Percentiles rank a stretch among this genome's conserved stretches.
These are phyloP conservation scores for Naganishia vishniacii DNA, from an alignment of 768 basidiomycete species.

Conservation along the genomic window DNA sequence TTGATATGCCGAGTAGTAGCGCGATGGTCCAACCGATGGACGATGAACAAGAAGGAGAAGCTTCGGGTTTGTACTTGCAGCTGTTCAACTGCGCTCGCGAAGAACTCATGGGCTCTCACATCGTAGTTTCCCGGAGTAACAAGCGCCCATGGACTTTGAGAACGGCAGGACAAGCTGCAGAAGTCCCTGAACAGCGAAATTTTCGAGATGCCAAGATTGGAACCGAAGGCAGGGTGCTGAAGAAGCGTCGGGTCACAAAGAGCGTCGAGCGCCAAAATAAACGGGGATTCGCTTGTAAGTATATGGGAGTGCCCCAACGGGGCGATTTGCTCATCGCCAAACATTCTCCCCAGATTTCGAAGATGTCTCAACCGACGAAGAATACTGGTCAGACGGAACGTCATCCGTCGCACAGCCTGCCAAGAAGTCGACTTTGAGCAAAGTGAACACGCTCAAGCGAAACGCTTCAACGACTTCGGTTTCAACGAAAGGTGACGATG, in stretches of 20 bases:
- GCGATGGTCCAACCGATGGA: conserved; percentile 18
- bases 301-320: background rate
- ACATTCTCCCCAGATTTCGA: background rate
- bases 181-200: background rate
- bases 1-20: conserved; percentile 25
- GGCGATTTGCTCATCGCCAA: background rate
- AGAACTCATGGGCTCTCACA: background rate
- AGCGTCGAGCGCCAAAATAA: conserved; percentile 12
- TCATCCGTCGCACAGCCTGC: background rate
- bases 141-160: background rate
- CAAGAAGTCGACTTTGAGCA: background rate
- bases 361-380: conserved; percentile 25
- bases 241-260: conserved; percentile 11
- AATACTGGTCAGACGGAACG: conserved; percentile 22
- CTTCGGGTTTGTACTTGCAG: background rate
- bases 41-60: background rate
- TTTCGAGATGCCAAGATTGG: background rate
- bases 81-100: background rate
- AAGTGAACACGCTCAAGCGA: conserved; percentile 7
- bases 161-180: background rate
- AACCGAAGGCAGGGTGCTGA: conserved; percentile 2
- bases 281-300: conserved; percentile 19
- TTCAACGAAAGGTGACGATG: conserved; percentile 10
- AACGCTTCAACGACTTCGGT: conserved; percentile 17
- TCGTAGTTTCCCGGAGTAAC: background rate